Conservation (phyloP, 306 rosid species). For the Ochetophila trinervis region DNA sequence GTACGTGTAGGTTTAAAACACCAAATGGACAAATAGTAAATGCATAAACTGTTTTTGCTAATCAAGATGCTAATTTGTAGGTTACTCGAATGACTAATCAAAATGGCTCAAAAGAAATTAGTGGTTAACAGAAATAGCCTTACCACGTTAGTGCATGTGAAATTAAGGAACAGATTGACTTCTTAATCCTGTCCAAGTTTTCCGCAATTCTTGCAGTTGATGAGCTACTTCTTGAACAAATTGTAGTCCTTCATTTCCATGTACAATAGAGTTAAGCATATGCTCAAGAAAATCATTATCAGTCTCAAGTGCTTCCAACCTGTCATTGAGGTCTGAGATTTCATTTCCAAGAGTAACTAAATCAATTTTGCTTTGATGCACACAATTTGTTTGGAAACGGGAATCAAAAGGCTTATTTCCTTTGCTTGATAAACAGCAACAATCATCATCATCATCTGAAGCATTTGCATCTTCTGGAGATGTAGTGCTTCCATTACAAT, state of each 20-base stretch:
- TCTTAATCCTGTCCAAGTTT: conserved; percentile 41
- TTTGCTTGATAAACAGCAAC: conserved; percentile 28
- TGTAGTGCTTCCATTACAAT: conserved; percentile 33
- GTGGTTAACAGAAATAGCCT: neutral
- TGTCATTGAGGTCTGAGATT: conserved; percentile 65
- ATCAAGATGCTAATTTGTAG: too few relatives aligned
- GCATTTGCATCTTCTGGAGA: conserved; percentile 28
- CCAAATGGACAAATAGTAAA: too few relatives aligned
- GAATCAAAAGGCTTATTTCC: conserved; percentile 23
- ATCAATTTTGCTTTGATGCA: conserved; percentile 30
- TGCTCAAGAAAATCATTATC: conserved; percentile 69
- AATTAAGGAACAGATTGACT: conserved; percentile 30
- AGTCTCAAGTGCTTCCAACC: conserved; percentile 76
- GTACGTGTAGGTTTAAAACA: too few relatives aligned
- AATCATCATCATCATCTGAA: conserved; percentile 27
- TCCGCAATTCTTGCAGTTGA: conserved; percentile 56
- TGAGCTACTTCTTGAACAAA: conserved; percentile 63
- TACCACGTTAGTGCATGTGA: conserved; percentile 23
- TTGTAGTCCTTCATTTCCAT: conserved; percentile 53
- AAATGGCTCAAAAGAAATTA: neutral
- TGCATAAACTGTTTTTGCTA: too few relatives aligned
- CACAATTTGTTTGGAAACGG: conserved; percentile 6
- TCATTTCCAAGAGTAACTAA: conserved; percentile 53
- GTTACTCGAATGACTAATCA: too few relatives aligned
- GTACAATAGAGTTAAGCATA: conserved; percentile 51